Evolutionary conservation across 768 basidiomycete species (phyloP).

Genomic region (Megacollybia marginata): DNA sequence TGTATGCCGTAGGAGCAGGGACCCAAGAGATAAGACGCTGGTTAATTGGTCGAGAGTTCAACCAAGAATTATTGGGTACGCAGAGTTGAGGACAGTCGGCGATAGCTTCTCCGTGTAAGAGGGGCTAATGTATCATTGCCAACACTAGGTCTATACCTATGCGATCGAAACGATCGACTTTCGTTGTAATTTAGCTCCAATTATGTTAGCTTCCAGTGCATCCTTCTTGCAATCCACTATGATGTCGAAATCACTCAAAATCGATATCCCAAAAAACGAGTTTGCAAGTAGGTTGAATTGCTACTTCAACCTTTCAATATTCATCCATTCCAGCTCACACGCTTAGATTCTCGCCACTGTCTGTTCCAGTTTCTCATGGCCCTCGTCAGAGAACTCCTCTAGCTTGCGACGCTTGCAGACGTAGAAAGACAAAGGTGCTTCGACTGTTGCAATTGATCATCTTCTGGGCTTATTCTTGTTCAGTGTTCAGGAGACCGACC

Average conservation of each 20-base stretch:
- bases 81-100: conserved; percentile 2
- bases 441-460: background rate
- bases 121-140: too few relatives aligned
- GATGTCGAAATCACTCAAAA: background rate
- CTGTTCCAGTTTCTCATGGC: conserved; percentile 2
- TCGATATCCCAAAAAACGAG: background rate
- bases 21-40: conserved; percentile 93
- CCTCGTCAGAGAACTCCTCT: conserved; percentile 39
- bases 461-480: background rate
- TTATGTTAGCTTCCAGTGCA: background rate
- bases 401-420: conserved; percentile 52
- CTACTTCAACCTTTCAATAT: background rate
- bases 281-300: background rate
- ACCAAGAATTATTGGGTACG: conserved; percentile 48
- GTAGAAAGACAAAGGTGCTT: conserved; percentile 50
- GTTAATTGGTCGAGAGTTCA: conserved; percentile 92
- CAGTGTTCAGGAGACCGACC: conserved; percentile 57
- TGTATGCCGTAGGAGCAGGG: conserved; percentile 95
- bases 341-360: background rate
- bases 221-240: background rate
- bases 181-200: background rate
- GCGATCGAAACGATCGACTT: background rate
- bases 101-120: too few relatives aligned
- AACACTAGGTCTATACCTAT: too few relatives aligned
- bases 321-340: background rate